These are phyloP conservation scores for Ophiocordyceps camponoti-rufipedis DNA, from an alignment of 2,329 filamentous ascomycete species.

Conservation along the genomic window DNA sequence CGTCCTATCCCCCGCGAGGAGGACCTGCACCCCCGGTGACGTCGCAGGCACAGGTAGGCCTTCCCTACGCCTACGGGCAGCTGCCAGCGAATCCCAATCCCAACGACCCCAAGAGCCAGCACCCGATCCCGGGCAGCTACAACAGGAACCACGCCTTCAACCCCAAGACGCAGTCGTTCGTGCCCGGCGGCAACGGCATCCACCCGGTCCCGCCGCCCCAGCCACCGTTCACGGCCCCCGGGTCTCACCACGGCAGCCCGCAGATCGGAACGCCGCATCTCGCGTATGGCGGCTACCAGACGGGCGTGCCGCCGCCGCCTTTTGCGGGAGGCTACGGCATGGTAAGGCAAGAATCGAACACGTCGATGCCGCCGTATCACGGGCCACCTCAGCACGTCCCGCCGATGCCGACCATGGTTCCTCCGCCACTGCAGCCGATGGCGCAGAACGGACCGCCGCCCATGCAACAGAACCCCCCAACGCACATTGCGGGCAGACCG, in stretches of 20 bases:
- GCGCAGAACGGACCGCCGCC: constrained; percentile 21
- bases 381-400: constrained; percentile 21
- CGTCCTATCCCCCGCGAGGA: constrained; percentile 13
- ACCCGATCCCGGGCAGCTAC: constrained; percentile 71
- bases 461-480: constrained; percentile 21
- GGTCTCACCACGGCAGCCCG: constrained; percentile 32
- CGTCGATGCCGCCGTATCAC: constrained; percentile 32
- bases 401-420: constrained; percentile 18
- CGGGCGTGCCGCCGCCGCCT: constrained; percentile 21
- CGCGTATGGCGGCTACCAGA: constrained; percentile 29
- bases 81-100: constrained; percentile 52
- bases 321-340: constrained; percentile 34
- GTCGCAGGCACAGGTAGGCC: constrained; percentile 13
- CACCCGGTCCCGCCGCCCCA: constrained; percentile 27
- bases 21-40: constrained; percentile 10
- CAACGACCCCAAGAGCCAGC: constrained; percentile 55
- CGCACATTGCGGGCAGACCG: constrained; percentile 27
- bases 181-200: constrained; percentile 41
- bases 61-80: constrained; percentile 63
- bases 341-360: constrained; percentile 37
- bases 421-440: constrained; percentile 19
- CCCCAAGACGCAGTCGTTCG: constrained; percentile 82
- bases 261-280: constrained; percentile 33
- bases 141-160: constrained; percentile 72
- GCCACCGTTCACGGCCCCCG: constrained; percentile 27